A percentile compares a stretch with the other conserved stretches of the same genome.
These are phyloP conservation scores for Populus euphratica DNA, from an alignment of 345 rosid genomes.

Conservation along the genomic window DNA sequence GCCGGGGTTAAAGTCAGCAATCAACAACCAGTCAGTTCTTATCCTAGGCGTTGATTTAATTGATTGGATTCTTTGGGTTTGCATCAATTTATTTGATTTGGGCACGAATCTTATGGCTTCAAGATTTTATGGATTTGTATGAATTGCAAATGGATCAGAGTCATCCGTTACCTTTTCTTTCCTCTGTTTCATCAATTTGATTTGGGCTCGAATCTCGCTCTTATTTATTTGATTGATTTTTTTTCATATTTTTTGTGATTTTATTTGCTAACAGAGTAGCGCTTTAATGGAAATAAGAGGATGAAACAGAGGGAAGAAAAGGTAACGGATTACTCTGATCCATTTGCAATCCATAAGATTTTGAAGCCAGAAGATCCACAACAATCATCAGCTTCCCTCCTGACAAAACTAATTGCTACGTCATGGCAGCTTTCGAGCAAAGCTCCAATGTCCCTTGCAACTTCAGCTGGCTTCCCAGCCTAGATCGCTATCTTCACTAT, in stretches of 20 bases:
- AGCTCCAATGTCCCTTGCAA: too few relatives aligned
- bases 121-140: background rate
- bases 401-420: too few relatives aligned
- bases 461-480: too few relatives aligned
- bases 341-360: slow-evolving; percentile 33
- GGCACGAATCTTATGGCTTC: too few relatives aligned
- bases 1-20: background rate
- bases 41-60: background rate
- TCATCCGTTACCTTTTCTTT: slow-evolving; percentile 36
- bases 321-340: slow-evolving; percentile 48
- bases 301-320: slow-evolving; percentile 26
- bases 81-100: background rate
- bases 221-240: background rate
- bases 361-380: too few relatives aligned
- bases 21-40: background rate
- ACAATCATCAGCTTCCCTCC: too few relatives aligned
- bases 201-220: background rate
- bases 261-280: slow-evolving; percentile 27
- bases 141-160: slow-evolving; percentile 53
- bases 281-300: slow-evolving; percentile 39
- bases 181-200: slow-evolving; percentile 19
- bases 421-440: too few relatives aligned
- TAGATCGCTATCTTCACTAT: too few relatives aligned
- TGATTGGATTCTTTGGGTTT: background rate
- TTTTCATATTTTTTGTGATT: background rate